Conservation (phyloP, 805 yeast genomes). For the Zygotorulaspora florentina region DNA sequence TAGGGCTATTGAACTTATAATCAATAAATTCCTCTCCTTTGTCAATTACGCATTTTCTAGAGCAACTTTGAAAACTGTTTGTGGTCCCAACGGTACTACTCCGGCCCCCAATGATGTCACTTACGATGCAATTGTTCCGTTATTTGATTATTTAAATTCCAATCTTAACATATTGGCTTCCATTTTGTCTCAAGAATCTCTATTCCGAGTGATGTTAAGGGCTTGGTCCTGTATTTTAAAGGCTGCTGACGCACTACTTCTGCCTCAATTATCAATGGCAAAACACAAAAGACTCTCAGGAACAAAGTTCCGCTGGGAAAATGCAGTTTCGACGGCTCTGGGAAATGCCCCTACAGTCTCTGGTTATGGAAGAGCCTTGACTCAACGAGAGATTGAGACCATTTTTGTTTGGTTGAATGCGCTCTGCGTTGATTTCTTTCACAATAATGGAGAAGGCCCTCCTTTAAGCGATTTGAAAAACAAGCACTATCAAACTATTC, state of each 20-base stretch:
- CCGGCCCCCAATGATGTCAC: constrained; percentile 45
- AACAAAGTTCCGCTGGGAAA: constrained; percentile 37
- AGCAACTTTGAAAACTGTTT: constrained; percentile 50
- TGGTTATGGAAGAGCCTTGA: constrained; percentile 53
- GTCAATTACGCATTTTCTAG: constrained; percentile 57
- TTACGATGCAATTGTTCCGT: constrained; percentile 64
- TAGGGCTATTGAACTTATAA: constrained; percentile 63
- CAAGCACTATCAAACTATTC: constrained; percentile 57
- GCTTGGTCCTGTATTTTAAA: constrained; percentile 75
- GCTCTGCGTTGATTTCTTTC: constrained; percentile 68
- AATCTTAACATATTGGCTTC: constrained; percentile 63
- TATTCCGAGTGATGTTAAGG: constrained; percentile 63
- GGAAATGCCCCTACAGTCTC: constrained; percentile 31
- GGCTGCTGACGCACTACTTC: constrained; percentile 63
- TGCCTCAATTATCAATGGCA: constrained; percentile 63
- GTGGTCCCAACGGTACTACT: constrained; percentile 46
- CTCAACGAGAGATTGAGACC: constrained; percentile 58
- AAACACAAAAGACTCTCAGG: constrained; percentile 34
- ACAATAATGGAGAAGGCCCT: constrained; percentile 80
- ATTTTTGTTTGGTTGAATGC: constrained; percentile 66
- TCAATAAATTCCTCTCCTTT: constrained; percentile 64
- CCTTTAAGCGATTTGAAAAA: constrained; percentile 58
- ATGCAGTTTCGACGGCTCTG: constrained; percentile 50
- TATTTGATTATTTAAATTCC: constrained; percentile 68
- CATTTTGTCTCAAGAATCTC: constrained; percentile 49